Base-by-base conservation (phyloP, 140 eudicot species). In the Ambrosia hybrid region DNA sequence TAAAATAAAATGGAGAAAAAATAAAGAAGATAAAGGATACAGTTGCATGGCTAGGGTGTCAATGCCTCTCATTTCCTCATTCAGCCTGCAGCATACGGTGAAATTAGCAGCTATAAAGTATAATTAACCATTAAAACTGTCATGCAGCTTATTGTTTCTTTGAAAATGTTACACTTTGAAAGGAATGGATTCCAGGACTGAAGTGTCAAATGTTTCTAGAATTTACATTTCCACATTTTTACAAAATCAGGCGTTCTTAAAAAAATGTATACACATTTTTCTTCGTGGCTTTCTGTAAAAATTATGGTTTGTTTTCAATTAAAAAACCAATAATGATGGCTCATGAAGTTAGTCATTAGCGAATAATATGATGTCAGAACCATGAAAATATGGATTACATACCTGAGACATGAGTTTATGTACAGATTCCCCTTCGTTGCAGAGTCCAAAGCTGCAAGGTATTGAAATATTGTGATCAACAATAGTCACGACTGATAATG, bases 351-450 rank as follows among this genome's bases (percentile, higher is more conserved):
- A 2, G 43, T 57, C 75, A 76, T 6, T 48, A 57, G 43, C 7
- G 16, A 67, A 33, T 10, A 45, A 57, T 6, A 41, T 57, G 68
- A 41, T 57, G 68, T 67, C 4, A 14, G 26, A 46, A 70, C 37
- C 46, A 17, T 71, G 76, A 65, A 53, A 55, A 43, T 43, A 63
- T 43, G 67, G 45, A 17, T 4, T 38, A 57, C 66, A 52, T 83
- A 95, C 99, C 99, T 91, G 72, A 90, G 87, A 79, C 99, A 95
- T 33, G 99, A 95, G 78, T 90, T 87, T 79, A 95, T 85, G 84
- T 86, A 95, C 43, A 88, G 87, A 70, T 91, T 95, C 67, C 99
- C 99, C 80, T 87, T 95, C 2, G 96, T 84, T 41, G 99, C 91
- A 71, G 97, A 84, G 75, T 91, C 99, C 77, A 95, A 82, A 67